Conservation (phyloP, 208 protist genomes). For the Trypanosoma vivax region DNA sequence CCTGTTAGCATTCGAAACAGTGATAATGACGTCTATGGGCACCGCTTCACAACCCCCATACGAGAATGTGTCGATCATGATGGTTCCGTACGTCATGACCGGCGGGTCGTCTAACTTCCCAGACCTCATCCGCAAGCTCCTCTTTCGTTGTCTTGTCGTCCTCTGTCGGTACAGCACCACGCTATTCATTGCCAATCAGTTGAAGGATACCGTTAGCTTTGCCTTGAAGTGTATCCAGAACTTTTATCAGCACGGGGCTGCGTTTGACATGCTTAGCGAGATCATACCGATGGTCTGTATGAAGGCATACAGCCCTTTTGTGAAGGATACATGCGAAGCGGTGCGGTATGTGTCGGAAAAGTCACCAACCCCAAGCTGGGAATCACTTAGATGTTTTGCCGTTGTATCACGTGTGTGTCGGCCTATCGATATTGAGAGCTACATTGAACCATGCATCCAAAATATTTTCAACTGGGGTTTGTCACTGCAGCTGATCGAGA, state of each 20-base stretch:
- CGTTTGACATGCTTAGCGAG: constrained; percentile 77
- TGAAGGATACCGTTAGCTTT: constrained; percentile 74
- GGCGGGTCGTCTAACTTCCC: constrained; percentile 23
- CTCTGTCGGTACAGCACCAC: constrained; percentile 66
- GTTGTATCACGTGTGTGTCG: constrained; percentile 55
- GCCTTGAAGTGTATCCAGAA: constrained; percentile 50
- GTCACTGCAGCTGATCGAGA: constrained; percentile 73
- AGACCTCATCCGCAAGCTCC: constrained; percentile 34
- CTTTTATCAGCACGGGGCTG: constrained; percentile 38
- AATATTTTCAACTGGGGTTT: constrained; percentile 82
- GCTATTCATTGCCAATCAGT: constrained; percentile 63
- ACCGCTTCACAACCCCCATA: constrained; percentile 33
- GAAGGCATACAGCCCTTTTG: constrained; percentile 48
- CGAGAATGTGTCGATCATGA: constrained; percentile 70
- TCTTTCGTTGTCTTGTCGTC: constrained; percentile 67
- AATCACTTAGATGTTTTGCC: constrained; percentile 51
- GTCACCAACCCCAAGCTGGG: constrained; percentile 62
- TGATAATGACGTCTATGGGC: constrained; percentile 65
- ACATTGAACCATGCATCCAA: constrained; percentile 69
- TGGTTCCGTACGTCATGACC: constrained; percentile 64
- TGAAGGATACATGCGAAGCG: constrained; percentile 49
- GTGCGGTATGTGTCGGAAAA: constrained; percentile 45
- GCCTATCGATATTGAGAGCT: constrained; percentile 51
- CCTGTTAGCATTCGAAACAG: constrained; percentile 78
- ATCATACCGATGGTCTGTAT: constrained; percentile 68